Conservation (phyloP, 2,329 filamentous ascomycete species). For the Ophiocordyceps sinensis region DNA sequence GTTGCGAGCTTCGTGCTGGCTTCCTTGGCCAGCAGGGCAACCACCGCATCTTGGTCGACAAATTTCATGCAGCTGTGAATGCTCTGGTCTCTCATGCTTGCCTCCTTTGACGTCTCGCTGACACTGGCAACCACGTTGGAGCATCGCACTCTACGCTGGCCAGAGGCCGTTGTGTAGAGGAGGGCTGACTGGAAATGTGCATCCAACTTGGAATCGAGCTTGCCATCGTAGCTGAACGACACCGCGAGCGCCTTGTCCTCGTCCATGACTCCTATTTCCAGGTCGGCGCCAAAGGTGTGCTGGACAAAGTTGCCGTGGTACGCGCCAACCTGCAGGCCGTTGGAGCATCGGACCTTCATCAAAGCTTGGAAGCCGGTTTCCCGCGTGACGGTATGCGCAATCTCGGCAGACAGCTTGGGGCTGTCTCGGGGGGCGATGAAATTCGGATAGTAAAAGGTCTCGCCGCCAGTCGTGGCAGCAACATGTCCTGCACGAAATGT, state of each 20-base stretch:
- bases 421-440: constrained; percentile 80
- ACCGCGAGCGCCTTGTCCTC: constrained; percentile 87
- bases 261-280: constrained; percentile 86
- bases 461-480: constrained; percentile 78
- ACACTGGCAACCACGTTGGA: constrained; percentile 89
- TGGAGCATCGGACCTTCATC: constrained; percentile 97
- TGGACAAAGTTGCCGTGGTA: constrained; percentile 97
- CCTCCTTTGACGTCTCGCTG: constrained; percentile 45
- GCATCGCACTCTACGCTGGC: constrained; percentile 81
- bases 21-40: constrained; percentile 82
- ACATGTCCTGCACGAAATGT: constrained; percentile 48
- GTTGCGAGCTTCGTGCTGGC: constrained; percentile 69
- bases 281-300: constrained; percentile 84
- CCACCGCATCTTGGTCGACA: constrained; percentile 89
- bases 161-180: constrained; percentile 82
- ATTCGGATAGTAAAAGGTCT: constrained; percentile 94
- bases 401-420: constrained; percentile 69
- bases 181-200: constrained; percentile 95
- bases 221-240: constrained; percentile 89
- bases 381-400: constrained; percentile 71
- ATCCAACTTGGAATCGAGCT: constrained; percentile 91
- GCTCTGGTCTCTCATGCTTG: constrained; percentile 28
- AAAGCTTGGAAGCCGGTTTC: constrained; percentile 92
- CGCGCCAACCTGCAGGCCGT: constrained; percentile 80
- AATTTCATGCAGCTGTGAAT: constrained; percentile 79